Percentiles rank a stretch among this genome's conserved stretches.
Evolutionary conservation across 192 early-diverging fungal species (phyloP).

Genomic region (Coemansia sp.): DNA sequence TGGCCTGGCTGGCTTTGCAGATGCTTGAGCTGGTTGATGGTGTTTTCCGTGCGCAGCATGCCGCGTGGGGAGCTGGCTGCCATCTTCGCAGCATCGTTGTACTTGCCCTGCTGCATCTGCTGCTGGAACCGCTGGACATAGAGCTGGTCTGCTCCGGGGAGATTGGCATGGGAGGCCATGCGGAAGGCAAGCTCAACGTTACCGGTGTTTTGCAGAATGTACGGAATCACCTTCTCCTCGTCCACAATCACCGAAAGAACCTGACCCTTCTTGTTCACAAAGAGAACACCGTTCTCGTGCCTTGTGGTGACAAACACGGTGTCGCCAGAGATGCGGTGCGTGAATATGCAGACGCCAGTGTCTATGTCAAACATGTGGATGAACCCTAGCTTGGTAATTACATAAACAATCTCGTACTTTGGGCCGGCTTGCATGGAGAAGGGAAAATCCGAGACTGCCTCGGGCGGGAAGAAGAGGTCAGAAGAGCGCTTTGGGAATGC

Average conservation of each 20-base stretch:
- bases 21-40: slow-evolving; percentile 93
- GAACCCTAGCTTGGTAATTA: slow-evolving; percentile 98
- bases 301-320: slow-evolving; percentile 98
- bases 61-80: slow-evolving; percentile 94
- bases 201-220: slow-evolving; percentile 78
- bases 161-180: slow-evolving; percentile 83
- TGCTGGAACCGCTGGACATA: slow-evolving; percentile 91
- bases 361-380: slow-evolving; percentile 98
- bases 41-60: slow-evolving; percentile 90
- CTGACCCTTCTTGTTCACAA: slow-evolving; percentile 94
- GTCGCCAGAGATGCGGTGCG: slow-evolving; percentile 96
- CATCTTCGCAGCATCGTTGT: slow-evolving; percentile 88
- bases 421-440: slow-evolving; percentile 95
- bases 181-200: slow-evolving; percentile 90
- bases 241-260: slow-evolving; percentile 94
- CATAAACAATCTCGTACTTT: slow-evolving; percentile 91
- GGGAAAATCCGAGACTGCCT: slow-evolving; percentile 92
- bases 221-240: slow-evolving; percentile 87
- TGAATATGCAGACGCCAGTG: slow-evolving; percentile 91
- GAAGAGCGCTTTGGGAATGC: slow-evolving; percentile 86
- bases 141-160: slow-evolving; percentile 92
- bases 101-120: slow-evolving; percentile 74
- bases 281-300: slow-evolving; percentile 89
- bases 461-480: slow-evolving; percentile 96
- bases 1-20: slow-evolving; percentile 74